Evolutionary conservation across 2,329 filamentous ascomycete genomes (phyloP).

Genomic region (Aspergillus brunneoviolaceus): DNA sequence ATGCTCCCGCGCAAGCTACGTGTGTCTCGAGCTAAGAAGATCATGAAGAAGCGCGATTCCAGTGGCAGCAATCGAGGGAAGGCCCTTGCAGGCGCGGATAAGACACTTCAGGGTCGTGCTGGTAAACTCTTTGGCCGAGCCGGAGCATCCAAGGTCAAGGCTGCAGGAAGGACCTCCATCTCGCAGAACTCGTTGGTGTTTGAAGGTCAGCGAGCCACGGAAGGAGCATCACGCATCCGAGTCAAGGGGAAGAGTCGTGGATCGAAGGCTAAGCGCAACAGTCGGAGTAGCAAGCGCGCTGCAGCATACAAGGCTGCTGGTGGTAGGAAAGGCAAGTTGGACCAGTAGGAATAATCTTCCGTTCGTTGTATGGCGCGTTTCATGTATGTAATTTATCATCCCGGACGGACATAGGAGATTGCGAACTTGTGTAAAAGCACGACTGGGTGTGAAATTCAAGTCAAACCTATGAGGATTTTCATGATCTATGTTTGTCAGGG

Average conservation of each 20-base stretch:
- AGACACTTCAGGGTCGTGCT: constrained; percentile 42
- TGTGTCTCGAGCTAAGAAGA: constrained; percentile 79
- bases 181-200: constrained; percentile 42
- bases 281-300: constrained; percentile 43
- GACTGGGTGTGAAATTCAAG: neutral
- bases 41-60: constrained; percentile 46
- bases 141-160: constrained; percentile 39
- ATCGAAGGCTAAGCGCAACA: constrained; percentile 43
- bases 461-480: neutral
- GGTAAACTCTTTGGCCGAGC: constrained; percentile 39
- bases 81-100: constrained; percentile 27
- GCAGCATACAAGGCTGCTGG: constrained; percentile 44
- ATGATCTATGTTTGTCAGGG: too few relatives aligned
- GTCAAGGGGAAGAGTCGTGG: constrained; percentile 42
- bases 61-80: constrained; percentile 19
- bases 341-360: constrained; percentile 6
- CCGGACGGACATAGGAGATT: neutral
- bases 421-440: neutral
- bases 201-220: constrained; percentile 46
- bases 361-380: neutral
- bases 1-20: constrained; percentile 87
- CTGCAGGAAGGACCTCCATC: constrained; percentile 27
- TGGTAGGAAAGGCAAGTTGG: constrained; percentile 27
- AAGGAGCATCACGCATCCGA: constrained; percentile 31
- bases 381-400: constrained; percentile 1